Evolutionary conservation across 805 yeast genomes (phyloP), one percentile per base, ranked within the genome.

Genomic region (Spathaspora hagerdaliae): DNA sequence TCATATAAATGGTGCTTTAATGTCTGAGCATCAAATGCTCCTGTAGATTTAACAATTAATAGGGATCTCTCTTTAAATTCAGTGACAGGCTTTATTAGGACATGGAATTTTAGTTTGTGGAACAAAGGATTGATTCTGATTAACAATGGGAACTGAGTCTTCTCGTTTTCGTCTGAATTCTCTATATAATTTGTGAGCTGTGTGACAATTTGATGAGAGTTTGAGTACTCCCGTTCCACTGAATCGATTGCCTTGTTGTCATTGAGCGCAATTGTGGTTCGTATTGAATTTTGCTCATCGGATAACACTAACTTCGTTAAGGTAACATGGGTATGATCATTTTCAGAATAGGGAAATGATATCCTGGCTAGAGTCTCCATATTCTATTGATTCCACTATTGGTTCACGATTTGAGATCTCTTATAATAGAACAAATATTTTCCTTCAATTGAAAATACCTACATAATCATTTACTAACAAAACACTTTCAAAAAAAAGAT

Each of bases 21-120:
- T 5, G 39, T 33, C 2, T 47, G 47, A 2, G 44, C 38, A 11
- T 50, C 46, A 24, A 48, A 49, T n/a, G 50, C 42, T 10, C 57
- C 58, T 27, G 48, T 50, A 1, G 68, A 51, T 39, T 71, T 71
- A 9, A 66, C 61, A 11, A 71, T 65, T 0, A 66, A 48, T n/a
- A 71, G 50, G 14, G 62, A 51, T 33, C 56, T 57, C 2, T 31
- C 29, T 12, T 41, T 44, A 11, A 43, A 41, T 26, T 31, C 40
- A 0, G 42, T n/a, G 11, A 27, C 35, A 5, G 55, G 53, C n/a
- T 51, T 51, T 2, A 64, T 54, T 1, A 63, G 50, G 7, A 70
- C 52, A 38, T 54, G 62, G 11, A 70, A 49, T 46, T 69, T 69
- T 34, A 69, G 31, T 46, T 53, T 55, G 46, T 45, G 49, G 40